These are phyloP conservation scores for Trypanosoma congolense DNA, from an alignment of 208 protist species.

Conservation along the genomic window DNA sequence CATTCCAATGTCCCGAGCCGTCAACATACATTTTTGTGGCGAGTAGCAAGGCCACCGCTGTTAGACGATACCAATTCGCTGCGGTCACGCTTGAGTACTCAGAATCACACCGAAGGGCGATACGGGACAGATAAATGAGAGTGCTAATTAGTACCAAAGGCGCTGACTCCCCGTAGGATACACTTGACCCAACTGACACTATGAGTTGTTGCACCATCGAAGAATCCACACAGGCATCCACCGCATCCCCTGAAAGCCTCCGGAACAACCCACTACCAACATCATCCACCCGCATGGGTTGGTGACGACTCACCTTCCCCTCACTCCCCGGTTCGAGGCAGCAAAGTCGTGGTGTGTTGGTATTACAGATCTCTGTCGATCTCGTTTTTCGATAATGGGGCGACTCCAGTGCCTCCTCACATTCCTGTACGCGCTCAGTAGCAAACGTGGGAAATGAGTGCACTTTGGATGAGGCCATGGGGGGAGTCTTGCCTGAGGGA, in stretches of 20 bases:
- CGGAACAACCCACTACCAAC: constrained; percentile 6
- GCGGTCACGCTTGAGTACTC: constrained; percentile 52
- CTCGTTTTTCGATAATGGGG: neutral
- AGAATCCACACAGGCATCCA: constrained; percentile 3
- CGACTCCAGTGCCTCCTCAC: neutral
- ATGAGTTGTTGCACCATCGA: constrained; percentile 32
- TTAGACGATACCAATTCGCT: constrained; percentile 78
- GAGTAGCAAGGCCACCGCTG: constrained; percentile 58
- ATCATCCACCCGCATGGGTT: neutral
- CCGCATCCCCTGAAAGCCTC: constrained; percentile 3
- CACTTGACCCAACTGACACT: constrained; percentile 23
- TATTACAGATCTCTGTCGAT: neutral
- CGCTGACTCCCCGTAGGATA: constrained; percentile 32
- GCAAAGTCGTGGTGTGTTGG: neutral
- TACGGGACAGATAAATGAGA: constrained; percentile 70
- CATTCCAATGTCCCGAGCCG: constrained; percentile 46
- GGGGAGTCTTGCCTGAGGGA: neutral
- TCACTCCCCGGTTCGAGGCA: neutral
- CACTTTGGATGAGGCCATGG: neutral
- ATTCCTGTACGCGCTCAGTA: neutral
- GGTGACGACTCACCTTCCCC: neutral
- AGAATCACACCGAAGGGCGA: constrained; percentile 40
- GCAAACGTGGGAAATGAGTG: neutral
- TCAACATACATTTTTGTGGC: constrained; percentile 88
- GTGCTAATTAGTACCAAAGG: constrained; percentile 77